Percentiles rank a stretch among this genome's conserved stretches.
Conservation (phyloP, 257 asterid genomes). For the Scutellaria barbata region DNA sequence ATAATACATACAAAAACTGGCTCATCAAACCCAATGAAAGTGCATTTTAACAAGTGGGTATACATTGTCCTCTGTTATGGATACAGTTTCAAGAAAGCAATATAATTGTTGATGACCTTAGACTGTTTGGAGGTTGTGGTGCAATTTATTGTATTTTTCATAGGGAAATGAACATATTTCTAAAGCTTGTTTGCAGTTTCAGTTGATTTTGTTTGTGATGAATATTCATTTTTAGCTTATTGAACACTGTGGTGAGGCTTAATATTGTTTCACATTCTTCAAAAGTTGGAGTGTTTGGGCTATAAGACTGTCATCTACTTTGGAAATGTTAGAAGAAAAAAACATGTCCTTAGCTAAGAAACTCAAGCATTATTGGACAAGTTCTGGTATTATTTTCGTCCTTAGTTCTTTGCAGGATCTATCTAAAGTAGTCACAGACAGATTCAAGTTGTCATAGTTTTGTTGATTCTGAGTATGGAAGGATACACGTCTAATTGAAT, state of each 20-base stretch:
- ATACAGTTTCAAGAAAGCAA: background rate
- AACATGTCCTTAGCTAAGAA: background rate
- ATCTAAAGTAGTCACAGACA: background rate
- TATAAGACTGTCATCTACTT: conserved; percentile 7
- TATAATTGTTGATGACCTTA: background rate
- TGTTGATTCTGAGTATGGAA: conserved; percentile 13
- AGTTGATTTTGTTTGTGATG: background rate
- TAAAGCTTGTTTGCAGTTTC: background rate
- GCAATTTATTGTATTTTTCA: conserved; percentile 4
- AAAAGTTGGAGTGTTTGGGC: background rate
- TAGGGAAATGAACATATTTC: background rate
- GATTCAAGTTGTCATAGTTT: background rate
- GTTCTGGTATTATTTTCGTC: background rate
- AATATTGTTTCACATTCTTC: background rate
- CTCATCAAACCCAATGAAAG: conserved; percentile 69
- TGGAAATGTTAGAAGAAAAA: conserved; percentile 13
- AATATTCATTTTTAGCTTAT: background rate
- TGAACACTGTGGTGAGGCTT: conserved; percentile 2
- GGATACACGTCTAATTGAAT: background rate
- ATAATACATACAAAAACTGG: conserved; percentile 87
- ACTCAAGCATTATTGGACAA: background rate
- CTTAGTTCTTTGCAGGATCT: background rate
- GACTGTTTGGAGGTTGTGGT: conserved; percentile 18
- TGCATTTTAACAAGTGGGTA: conserved; percentile 76
- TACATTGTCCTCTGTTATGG: background rate